Evolutionary conservation across 2,329 filamentous ascomycete species (phyloP).

Genomic region (Aulographum hederae): DNA sequence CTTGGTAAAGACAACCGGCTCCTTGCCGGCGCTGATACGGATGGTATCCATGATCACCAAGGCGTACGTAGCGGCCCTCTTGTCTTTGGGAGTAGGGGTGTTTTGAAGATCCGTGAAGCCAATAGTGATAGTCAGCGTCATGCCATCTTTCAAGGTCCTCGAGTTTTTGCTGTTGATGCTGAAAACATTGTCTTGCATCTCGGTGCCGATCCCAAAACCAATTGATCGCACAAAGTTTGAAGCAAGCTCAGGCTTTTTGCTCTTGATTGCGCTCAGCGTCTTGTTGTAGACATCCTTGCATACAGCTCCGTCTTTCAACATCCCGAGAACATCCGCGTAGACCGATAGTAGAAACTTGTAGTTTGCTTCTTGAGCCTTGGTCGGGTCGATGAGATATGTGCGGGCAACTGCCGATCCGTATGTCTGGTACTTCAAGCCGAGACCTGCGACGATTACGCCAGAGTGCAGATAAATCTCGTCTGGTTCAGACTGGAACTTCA

Average conservation of each 20-base stretch:
- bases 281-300: constrained; percentile 88
- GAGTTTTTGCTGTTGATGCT: constrained; percentile 74
- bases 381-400: constrained; percentile 92
- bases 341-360: constrained; percentile 78
- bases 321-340: constrained; percentile 79
- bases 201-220: constrained; percentile 81
- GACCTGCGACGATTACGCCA: constrained; percentile 80
- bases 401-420: constrained; percentile 86
- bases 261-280: constrained; percentile 59
- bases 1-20: constrained; percentile 60
- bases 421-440: constrained; percentile 88
- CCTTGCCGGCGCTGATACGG: constrained; percentile 60
- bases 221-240: constrained; percentile 90
- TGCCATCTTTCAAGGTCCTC: constrained; percentile 76
- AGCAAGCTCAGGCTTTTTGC: constrained; percentile 88
- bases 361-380: constrained; percentile 84
- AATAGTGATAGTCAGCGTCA: constrained; percentile 85
- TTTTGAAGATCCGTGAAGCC: constrained; percentile 84
- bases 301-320: constrained; percentile 67
- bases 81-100: constrained; percentile 68
- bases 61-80: constrained; percentile 76
- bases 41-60: constrained; percentile 86
- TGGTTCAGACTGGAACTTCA: constrained; percentile 61
- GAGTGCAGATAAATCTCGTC: constrained; percentile 70
- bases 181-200: constrained; percentile 69